Conservation (phyloP, 2,329 filamentous ascomycete species). For the Chaetomium globosum region DNA sequence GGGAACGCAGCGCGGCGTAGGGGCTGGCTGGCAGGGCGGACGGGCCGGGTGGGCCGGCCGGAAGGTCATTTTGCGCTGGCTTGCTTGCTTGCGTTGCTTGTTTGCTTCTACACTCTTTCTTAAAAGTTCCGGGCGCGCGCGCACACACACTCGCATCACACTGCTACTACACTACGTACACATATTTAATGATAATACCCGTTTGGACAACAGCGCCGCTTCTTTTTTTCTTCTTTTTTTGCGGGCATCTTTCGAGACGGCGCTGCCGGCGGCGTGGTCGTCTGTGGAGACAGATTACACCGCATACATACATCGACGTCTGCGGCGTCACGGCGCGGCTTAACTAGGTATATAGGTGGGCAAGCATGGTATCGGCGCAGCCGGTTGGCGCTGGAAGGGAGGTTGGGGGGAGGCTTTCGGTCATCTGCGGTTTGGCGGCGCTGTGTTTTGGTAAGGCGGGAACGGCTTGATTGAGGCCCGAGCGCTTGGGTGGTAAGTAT, state of each 20-base stretch:
- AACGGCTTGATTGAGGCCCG: constrained; percentile 7
- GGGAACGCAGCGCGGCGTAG: not conserved
- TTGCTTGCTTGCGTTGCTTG: not conserved
- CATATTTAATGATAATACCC: constrained; percentile 4
- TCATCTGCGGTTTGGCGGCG: constrained; percentile 14
- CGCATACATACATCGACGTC: too few species aligned
- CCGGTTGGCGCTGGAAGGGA: not conserved
- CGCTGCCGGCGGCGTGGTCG: not conserved
- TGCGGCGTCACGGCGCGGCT: not conserved
- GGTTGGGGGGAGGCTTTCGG: not conserved
- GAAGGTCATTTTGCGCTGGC: constrained; percentile 4
- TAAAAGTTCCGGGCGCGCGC: not conserved
- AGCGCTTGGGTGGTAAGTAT: not conserved
- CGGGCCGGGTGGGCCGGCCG: not conserved
- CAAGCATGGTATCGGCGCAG: not conserved
- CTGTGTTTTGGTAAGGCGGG: constrained; percentile 2
- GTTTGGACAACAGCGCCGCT: not conserved
- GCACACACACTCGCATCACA: not conserved
- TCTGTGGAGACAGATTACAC: not conserved
- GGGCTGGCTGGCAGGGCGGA: not conserved
- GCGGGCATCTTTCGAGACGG: not conserved
- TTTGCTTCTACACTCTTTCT: not conserved
- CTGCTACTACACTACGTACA: not conserved
- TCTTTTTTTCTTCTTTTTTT: not conserved
- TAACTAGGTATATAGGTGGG: not conserved